Base-by-base conservation (phyloP, 495 filamentous ascomycete genomes). In the Monascus purpureus region DNA sequence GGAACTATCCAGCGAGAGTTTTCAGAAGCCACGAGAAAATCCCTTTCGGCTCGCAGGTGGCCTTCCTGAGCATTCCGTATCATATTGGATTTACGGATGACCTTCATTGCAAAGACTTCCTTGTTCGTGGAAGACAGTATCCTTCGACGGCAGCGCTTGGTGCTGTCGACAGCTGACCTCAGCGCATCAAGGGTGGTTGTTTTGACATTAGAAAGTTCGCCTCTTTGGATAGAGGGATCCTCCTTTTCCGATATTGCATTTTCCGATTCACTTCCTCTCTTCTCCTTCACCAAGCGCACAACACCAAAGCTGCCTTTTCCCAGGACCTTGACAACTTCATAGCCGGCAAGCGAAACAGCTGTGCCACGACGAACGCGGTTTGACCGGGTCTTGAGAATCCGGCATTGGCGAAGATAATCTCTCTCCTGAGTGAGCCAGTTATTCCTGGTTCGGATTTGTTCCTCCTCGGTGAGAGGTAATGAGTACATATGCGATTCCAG, bases 271-370 rank as follows among this genome's bases (percentile, higher is more conserved):
- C n/a, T 17, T 23, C 13, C 23, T 13, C 8, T 17, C 39, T 65
- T 75, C 48, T 88, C 78, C 12, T 72, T 73, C 5, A 93, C 86
- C 15, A 96, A 65, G 28, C 78, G 68, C 5, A 96, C 88, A 33
- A 93, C 77, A 2, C 88, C 88, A 58, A 94, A 96, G 43, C 87
- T 93, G 9, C 88, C 88, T 51, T 87, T 92, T 0, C 88, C 88
- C n/a, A 96, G 67, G n/a, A 85, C 62, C 41, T 80, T 80, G 23
- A 94, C 57, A 12, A 75, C 57, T 40, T 93, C 82, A 41, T 82
- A 94, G n/a, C 75, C 75, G 2, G 71, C 69, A 17, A 69, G 49
- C 3, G 64, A 64, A 8, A 71, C 53, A n/a, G 58, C 52, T 22
- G 60, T 55, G 1, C 50, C 43, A 12, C 35, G 24, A 8, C 55